A percentile compares a stretch with the other conserved stretches of the same genome.
Conservation (phyloP, 2,329 filamentous ascomycete species). For the Sclerotinia minor region DNA sequence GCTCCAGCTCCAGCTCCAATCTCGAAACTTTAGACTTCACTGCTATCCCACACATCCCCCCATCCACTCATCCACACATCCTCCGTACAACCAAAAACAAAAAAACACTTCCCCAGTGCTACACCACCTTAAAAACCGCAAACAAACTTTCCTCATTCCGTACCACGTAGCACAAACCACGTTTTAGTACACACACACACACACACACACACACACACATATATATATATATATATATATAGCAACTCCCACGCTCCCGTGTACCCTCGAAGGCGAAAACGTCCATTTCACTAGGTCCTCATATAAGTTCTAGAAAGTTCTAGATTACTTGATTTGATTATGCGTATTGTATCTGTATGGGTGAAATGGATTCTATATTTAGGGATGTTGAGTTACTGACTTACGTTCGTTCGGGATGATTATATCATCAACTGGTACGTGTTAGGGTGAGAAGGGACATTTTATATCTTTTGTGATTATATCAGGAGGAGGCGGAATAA, state of each 20-base stretch:
- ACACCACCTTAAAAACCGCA: background rate
- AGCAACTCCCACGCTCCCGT: background rate
- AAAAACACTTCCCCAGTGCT: background rate
- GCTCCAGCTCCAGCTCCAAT: too few species aligned
- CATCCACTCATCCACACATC: background rate
- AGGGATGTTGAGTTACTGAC: background rate
- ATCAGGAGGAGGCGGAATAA: too few species aligned
- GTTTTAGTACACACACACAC: background rate
- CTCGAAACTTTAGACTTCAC: background rate
- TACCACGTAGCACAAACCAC: conserved; percentile 3
- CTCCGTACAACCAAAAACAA: background rate
- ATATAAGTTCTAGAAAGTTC: conserved; percentile 6
- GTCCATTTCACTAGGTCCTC: background rate
- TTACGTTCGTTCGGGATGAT: background rate
- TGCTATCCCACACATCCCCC: background rate
- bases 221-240: too few species aligned
- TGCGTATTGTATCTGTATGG: background rate
- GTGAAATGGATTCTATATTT: background rate
- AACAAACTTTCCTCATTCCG: background rate
- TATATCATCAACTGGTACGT: too few species aligned
- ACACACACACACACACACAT: too few species aligned
- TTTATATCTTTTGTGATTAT: background rate
- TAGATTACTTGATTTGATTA: background rate
- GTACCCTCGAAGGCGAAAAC: background rate
- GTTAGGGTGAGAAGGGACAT: background rate